These are phyloP conservation scores for Aspergillus nanangensis DNA, from an alignment of 495 filamentous ascomycete genomes.

Conservation along the genomic window DNA sequence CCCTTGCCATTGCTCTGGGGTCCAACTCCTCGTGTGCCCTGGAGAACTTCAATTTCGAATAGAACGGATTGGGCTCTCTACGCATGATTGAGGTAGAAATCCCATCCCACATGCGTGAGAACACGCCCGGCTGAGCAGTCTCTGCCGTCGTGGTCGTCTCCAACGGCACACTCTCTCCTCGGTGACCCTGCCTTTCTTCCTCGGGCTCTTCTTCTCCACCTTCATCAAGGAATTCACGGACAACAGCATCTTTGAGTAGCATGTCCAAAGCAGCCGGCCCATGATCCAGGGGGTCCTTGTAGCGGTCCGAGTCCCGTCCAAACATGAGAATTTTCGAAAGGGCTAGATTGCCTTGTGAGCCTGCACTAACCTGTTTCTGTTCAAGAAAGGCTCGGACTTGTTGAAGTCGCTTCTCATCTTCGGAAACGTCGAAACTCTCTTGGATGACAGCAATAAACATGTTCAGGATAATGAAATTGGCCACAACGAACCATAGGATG, in stretches of 20 bases:
- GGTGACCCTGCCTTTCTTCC: slow-evolving; percentile 17
- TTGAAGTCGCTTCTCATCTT: slow-evolving; percentile 95
- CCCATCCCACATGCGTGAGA: slow-evolving; percentile 56
- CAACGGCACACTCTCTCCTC: slow-evolving; percentile 18
- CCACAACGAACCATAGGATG: slow-evolving; percentile 90
- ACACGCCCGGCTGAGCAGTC: slow-evolving; percentile 44
- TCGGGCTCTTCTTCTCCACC: slow-evolving; percentile 25
- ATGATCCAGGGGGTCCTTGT: slow-evolving; percentile 81
- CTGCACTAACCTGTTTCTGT: slow-evolving; percentile 75
- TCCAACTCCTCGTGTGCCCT: slow-evolving; percentile 72
- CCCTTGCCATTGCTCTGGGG: slow-evolving; percentile 78
- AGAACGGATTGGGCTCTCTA: slow-evolving; percentile 91
- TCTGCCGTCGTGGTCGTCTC: slow-evolving; percentile 23
- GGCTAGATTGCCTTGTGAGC: slow-evolving; percentile 67
- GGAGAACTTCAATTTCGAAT: slow-evolving; percentile 73
- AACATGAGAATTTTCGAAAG: slow-evolving; percentile 85
- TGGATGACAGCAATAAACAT: slow-evolving; percentile 99
- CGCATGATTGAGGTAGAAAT: slow-evolving; percentile 49
- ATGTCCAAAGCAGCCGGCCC: slow-evolving; percentile 86
- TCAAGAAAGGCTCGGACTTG: slow-evolving; percentile 93
- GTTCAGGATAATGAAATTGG: slow-evolving; percentile 94
- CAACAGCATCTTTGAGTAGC: slow-evolving; percentile 92
- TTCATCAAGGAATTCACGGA: slow-evolving; percentile 91
- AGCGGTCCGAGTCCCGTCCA: slow-evolving; percentile 56
- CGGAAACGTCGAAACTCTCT: slow-evolving; percentile 99